phyloP scores from a whole-genome alignment of 768 basidiomycete genomes.

The Austroboletus eburneus region DNA sequence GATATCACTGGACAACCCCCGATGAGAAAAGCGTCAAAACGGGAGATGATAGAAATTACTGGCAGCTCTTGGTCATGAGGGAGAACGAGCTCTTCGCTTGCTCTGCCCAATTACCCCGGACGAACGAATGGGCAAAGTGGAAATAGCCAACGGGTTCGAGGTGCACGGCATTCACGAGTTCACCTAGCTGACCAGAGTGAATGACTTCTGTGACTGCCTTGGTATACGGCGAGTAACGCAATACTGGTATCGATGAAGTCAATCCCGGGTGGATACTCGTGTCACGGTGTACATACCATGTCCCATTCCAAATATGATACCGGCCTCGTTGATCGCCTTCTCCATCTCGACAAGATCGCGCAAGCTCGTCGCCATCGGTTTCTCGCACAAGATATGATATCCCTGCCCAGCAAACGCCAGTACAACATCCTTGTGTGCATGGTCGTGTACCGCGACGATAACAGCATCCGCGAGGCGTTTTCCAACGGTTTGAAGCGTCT shows the following conservation, averaged over 20 bases:
- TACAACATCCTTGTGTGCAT: slow-evolving; percentile 71
- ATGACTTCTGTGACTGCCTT: slow-evolving; percentile 65
- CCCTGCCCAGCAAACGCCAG: slow-evolving; percentile 74
- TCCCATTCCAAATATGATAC: slow-evolving; percentile 80
- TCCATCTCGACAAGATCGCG: slow-evolving; percentile 76
- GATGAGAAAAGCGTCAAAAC: slow-evolving; percentile 3
- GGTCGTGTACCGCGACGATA: slow-evolving; percentile 75
- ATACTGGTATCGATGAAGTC: slow-evolving; percentile 44
- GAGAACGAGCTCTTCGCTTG: slow-evolving; percentile 72
- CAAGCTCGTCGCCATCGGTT: slow-evolving; percentile 80
- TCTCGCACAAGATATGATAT: slow-evolving; percentile 89
- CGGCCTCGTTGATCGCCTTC: slow-evolving; percentile 60
- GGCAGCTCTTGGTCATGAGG: slow-evolving; percentile 88
- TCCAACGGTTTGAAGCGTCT: slow-evolving; percentile 59
- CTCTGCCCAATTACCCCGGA: slow-evolving; percentile 76
- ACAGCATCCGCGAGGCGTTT: slow-evolving; percentile 79
- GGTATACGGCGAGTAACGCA: slow-evolving; percentile 85
- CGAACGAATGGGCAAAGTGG: slow-evolving; percentile 89
- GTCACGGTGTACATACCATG: slow-evolving; percentile 52
- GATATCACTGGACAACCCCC: slow-evolving; percentile 57
- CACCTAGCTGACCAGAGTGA: slow-evolving; percentile 66
- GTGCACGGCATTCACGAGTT: slow-evolving; percentile 78
- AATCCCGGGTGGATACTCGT: neutral
- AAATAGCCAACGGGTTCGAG: slow-evolving; percentile 84
- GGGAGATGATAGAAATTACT: slow-evolving; percentile 45